Base-by-base conservation (phyloP, 2,329 filamentous ascomycete species). In the Trichoderma sp. region DNA sequence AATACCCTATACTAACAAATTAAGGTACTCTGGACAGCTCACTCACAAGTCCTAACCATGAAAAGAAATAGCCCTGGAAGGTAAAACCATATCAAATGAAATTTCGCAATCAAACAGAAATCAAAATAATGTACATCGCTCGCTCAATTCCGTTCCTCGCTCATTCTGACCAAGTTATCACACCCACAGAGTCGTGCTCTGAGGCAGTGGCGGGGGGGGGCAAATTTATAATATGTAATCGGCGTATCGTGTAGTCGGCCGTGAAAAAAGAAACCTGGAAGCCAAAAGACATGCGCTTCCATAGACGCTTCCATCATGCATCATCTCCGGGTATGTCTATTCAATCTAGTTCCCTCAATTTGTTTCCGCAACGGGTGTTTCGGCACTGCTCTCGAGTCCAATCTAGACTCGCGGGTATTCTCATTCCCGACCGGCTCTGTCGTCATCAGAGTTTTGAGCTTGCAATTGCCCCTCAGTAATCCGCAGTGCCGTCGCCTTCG, bases 401-500 rank as follows among this genome's bases (percentile, higher is more conserved):
- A 8, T 42, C 8, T 3, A 27, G 10, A 45, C 61, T 64, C 61
- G 53, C 25, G 45, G 50, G 37, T 64, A 17, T 45, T 54, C 61
- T n/a, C 25, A 29, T 39, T 35, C 27, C 29, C 9, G 45, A 39
- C 32, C 59, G 32, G 29, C 35, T 15, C 17, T 42, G 60, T 39
- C 54, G 64, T 66, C 53, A 66, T 66, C 64, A 39, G 19, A 12
- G 12, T 22, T 19, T 54, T 29, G 25, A 34, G 48, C 25, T 53
- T 13, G 37, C 7, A 22, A 13, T 42, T 65, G 37, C 48, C 56
- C 67, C 61, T 67, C 58, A 69, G 65, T 73, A 77, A 65, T 78
- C 75, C 22, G 73, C 75, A 19, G 72, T 76, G 58, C 74, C 76
- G 56, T 77, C 75, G 27, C 76, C 76, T 61, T 76, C 75, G 42